These are phyloP conservation scores for Plasmodium vinckei DNA, from an alignment of 169 alveolate genomes.

Conservation along the genomic window DNA sequence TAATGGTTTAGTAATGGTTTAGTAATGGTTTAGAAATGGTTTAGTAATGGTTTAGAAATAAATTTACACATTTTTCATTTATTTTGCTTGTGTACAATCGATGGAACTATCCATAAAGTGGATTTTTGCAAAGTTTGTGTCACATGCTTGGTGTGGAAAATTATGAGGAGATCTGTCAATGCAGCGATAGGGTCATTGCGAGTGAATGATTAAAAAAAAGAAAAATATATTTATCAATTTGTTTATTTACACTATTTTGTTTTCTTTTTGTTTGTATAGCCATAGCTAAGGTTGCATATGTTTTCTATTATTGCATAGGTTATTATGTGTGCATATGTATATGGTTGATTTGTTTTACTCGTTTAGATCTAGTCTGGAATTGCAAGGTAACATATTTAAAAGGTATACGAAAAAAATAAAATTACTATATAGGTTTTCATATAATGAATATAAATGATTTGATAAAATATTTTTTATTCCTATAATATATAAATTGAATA, in stretches of 20 bases:
- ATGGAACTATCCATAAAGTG: conserved; percentile 19
- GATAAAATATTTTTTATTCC: conserved; percentile 13
- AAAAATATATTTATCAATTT: neutral
- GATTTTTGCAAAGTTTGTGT: conserved; percentile 12
- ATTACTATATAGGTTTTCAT: conserved; percentile 40
- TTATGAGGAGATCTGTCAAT: neutral
- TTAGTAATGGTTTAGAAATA: too few relatives aligned
- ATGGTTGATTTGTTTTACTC: too few relatives aligned
- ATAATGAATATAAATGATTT: conserved; percentile 25
- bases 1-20: too few relatives aligned
- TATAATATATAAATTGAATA: conserved; percentile 23
- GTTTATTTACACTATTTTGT: too few relatives aligned
- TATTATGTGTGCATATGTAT: too few relatives aligned
- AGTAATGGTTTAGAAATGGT: too few relatives aligned
- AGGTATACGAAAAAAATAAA: conserved; percentile 25
- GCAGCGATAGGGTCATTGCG: neutral
- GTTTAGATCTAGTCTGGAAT: too few relatives aligned
- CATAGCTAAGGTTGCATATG: too few relatives aligned
- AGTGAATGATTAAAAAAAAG: neutral
- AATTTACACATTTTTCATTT: too few relatives aligned
- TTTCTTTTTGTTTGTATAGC: too few relatives aligned
- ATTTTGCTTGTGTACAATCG: conserved; percentile 5
- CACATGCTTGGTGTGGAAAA: neutral
- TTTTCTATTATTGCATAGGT: too few relatives aligned
- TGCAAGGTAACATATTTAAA: conserved; percentile 31